A percentile compares a stretch with the other conserved stretches of the same genome.
These are phyloP conservation scores for Geotrichum phurueaensis DNA, from an alignment of 1,139 yeast species.

Conservation along the genomic window DNA sequence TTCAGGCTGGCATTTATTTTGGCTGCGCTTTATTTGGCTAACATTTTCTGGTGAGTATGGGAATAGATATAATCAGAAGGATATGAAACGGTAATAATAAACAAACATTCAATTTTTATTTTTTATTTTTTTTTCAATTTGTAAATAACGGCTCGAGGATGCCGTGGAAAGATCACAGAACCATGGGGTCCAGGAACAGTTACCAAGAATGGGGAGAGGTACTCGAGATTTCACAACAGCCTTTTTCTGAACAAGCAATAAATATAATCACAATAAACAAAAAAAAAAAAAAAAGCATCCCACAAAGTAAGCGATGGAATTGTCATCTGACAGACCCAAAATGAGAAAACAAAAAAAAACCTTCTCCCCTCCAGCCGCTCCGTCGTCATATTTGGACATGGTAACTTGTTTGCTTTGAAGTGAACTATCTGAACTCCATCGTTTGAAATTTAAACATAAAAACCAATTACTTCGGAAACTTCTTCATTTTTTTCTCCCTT, in stretches of 20 bases:
- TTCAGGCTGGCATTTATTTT: conserved; percentile 10
- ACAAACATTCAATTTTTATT: too few relatives aligned
- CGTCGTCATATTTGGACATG: too few relatives aligned
- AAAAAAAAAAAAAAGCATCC: neutral
- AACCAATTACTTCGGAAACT: neutral
- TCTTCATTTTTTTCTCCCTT: neutral
- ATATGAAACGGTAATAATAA: too few relatives aligned
- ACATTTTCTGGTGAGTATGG: conserved; percentile 13
- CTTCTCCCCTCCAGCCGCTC: neutral
- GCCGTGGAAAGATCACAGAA: too few relatives aligned
- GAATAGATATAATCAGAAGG: neutral
- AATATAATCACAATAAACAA: too few relatives aligned
- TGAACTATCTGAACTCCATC: neutral
- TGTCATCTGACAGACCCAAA: neutral
- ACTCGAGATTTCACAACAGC: too few relatives aligned
- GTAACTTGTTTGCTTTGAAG: neutral
- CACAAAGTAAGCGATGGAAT: neutral
- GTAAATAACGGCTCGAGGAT: too few relatives aligned
- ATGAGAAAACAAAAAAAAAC: neutral
- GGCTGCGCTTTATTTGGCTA: conserved; percentile 1
- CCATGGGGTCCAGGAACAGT: too few relatives aligned
- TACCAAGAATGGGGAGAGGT: too few relatives aligned
- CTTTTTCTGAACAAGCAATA: too few relatives aligned
- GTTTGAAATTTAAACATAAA: too few relatives aligned
- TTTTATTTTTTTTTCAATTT: too few relatives aligned